Evolutionary conservation across 106 monocot species (phyloP).

Genomic region (Dioscorea zingiberensis): DNA sequence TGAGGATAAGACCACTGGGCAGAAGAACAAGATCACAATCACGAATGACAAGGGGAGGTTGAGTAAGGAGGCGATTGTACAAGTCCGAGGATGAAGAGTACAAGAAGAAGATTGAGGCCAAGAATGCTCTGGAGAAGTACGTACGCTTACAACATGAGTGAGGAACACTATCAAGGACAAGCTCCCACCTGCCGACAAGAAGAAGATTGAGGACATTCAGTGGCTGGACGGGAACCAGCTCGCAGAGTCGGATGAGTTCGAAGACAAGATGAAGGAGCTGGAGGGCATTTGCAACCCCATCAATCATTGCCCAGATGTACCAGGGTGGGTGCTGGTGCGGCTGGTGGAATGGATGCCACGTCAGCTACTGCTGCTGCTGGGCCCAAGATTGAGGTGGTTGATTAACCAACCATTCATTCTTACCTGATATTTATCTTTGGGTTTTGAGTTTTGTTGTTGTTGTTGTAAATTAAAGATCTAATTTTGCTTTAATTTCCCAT

Average conservation of each 20-base stretch:
- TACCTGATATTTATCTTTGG: too few relatives aligned
- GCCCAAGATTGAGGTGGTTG: too few relatives aligned
- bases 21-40: conserved; percentile 67
- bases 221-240: conserved; percentile 44
- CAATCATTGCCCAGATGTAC: conserved; percentile 46
- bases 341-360: neutral
- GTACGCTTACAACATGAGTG: conserved; percentile 52
- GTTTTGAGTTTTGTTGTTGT: too few relatives aligned
- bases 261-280: conserved; percentile 51
- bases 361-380: neutral
- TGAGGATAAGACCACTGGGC: conserved; percentile 60
- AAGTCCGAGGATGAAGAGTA: conserved; percentile 43
- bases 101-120: conserved; percentile 45
- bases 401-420: too few relatives aligned
- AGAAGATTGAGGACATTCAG: conserved; percentile 49
- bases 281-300: conserved; percentile 38
- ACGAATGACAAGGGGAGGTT: conserved; percentile 52
- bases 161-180: conserved; percentile 43
- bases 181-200: conserved; percentile 22
- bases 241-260: conserved; percentile 45
- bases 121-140: conserved; percentile 42
- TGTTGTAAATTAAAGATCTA: too few relatives aligned
- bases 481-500: too few relatives aligned
- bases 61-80: conserved; percentile 69
- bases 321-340: neutral